These are phyloP conservation scores for Fusarium pininemorale DNA, from an alignment of 2,329 filamentous ascomycete species.

Conservation along the genomic window DNA sequence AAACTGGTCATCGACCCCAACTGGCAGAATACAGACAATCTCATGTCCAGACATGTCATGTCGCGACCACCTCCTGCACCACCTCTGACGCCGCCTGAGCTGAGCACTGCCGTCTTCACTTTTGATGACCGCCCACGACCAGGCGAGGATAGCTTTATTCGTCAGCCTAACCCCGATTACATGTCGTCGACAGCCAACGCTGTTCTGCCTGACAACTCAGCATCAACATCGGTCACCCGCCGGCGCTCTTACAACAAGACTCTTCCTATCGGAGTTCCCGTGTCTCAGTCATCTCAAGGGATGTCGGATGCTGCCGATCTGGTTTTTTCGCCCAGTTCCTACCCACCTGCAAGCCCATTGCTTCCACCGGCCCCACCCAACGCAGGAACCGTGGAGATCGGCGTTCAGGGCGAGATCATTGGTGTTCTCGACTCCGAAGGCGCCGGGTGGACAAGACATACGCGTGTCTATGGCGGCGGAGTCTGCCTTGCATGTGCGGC, in stretches of 20 bases:
- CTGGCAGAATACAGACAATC: conserved; percentile 41
- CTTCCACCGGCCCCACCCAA: conserved; percentile 58
- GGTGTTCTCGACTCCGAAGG: conserved; percentile 58
- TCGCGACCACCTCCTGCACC: conserved; percentile 56
- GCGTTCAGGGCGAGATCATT: conserved; percentile 61
- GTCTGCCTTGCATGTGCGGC: conserved; percentile 65
- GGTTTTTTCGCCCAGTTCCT: conserved; percentile 58
- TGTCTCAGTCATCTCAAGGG: conserved; percentile 35
- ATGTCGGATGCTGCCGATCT: conserved; percentile 41
- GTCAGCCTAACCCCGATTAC: conserved; percentile 62
- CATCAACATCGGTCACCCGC: conserved; percentile 48
- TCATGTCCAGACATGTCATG: conserved; percentile 44
- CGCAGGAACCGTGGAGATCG: conserved; percentile 47
- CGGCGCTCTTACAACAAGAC: conserved; percentile 56
- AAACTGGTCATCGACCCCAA: conserved; percentile 40
- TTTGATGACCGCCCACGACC: conserved; percentile 51
- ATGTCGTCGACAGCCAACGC: conserved; percentile 49
- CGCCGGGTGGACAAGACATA: conserved; percentile 65
- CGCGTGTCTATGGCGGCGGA: conserved; percentile 67
- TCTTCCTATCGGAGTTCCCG: conserved; percentile 49
- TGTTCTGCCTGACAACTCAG: conserved; percentile 40
- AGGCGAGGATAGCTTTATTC: conserved; percentile 51
- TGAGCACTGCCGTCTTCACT: conserved; percentile 54
- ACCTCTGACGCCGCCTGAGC: conserved; percentile 59
- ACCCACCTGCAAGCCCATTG: conserved; percentile 57